Evolutionary conservation across 176 grass and related monocot species (phyloP), one percentile per base, ranked within the genome.

Genomic region (Areca catechu): DNA sequence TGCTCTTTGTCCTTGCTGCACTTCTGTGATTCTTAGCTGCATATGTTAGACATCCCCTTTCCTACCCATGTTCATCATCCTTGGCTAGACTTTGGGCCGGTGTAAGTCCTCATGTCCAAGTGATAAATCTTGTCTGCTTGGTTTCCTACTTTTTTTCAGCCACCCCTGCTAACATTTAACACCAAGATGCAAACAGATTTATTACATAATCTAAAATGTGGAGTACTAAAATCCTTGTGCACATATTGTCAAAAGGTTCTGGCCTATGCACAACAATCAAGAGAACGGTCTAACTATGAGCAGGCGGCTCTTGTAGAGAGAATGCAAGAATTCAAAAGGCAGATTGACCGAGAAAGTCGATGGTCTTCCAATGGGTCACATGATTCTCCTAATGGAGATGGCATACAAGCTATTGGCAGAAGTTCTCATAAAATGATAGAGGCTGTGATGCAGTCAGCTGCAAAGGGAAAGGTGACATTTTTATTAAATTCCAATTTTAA

Each of bases 351-450:
- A 51, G 94, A 99, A 75, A 89, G 81, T 68, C 69, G 84, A 17
- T 89, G 81, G 88, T 92, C 88, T 60, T 81, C 94, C 37, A 89
- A 76, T 78, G 78, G 73, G 16, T 74, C 72, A 19, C 62, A 76
- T 57, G 78, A 98, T 65, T 97, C 83, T 34, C 74, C 83, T 72
- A 98, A 91, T 57, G 88, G 83, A 71, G 94, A 98, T 83, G 94
- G 94, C 43, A 92, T 98, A 65, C 94, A 98, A 74, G 82, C 94
- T 56, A 93, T 98, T 50, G 94, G 88, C 59, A 84, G 94, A 70
- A 93, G 94, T 74, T 98, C 94, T 20, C 94, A 98, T 75, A 98
- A 98, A 72, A 92, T 93, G 88, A 99, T 93, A 56, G 94, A 99
- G 16, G 84, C 84, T 60, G 94, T 70, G 59, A 99, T 99, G 94